Conservation (phyloP, 2,329 filamentous ascomycete species). For the Colletotrichum euphorbiae region DNA sequence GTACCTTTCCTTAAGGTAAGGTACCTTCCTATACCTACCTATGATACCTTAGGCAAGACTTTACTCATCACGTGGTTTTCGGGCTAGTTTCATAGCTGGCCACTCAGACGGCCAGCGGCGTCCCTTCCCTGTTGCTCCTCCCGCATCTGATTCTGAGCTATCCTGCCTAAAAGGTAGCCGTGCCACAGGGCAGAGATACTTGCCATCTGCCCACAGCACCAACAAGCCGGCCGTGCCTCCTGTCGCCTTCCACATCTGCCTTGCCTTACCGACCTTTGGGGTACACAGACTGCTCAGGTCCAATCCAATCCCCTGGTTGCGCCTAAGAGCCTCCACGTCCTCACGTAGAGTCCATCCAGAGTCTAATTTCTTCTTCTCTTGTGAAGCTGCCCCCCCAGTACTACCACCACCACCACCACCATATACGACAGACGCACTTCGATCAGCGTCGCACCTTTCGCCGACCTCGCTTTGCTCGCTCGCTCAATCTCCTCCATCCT, state of each 20-base stretch:
- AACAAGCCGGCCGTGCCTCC: too few species aligned
- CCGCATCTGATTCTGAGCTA: too few species aligned
- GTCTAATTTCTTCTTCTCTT: conserved; percentile 30
- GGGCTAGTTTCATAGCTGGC: too few species aligned
- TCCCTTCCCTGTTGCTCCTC: too few species aligned
- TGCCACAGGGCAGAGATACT: too few species aligned
- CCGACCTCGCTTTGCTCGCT: not conserved
- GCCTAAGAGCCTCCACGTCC: conserved; percentile 35
- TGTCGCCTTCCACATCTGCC: not conserved
- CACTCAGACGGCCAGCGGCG: too few species aligned
- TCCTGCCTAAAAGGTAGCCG: too few species aligned
- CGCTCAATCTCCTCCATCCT: not conserved
- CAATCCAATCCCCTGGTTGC: conserved; percentile 26
- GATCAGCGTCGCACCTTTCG: conserved; percentile 19
- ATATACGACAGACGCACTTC: conserved; percentile 7
- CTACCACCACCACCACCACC: not conserved
- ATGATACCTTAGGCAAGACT: too few species aligned
- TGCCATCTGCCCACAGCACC: too few species aligned
- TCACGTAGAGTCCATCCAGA: conserved; percentile 30
- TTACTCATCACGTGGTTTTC: too few species aligned
- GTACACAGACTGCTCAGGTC: conserved; percentile 6
- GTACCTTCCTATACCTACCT: too few species aligned
- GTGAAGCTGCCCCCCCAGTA: conserved; percentile 19
- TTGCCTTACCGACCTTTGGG: not conserved
- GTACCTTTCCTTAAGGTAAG: too few species aligned